Evolutionary conservation across 1,284 basidiomycete genomes (phyloP).

Genomic region (Testicularia cyperi): DNA sequence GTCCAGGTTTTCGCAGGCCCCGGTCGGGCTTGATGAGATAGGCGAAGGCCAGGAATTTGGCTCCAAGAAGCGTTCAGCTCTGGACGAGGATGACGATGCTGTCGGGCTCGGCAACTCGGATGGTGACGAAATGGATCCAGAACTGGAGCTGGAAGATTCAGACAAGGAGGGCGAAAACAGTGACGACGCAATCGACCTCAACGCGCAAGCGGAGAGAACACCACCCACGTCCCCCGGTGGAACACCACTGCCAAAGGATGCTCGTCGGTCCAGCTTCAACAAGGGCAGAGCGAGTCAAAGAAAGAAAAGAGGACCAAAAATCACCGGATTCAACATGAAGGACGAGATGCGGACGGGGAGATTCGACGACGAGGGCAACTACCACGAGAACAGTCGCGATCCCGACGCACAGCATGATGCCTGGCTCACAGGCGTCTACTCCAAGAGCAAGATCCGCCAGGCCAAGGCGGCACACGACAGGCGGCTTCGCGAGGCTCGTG

Average conservation of each 20-base stretch:
- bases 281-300: neutral
- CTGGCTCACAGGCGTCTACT: constrained; percentile 86
- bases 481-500: constrained; percentile 65
- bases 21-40: constrained; percentile 78
- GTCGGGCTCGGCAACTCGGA: constrained; percentile 11
- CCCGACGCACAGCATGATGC: constrained; percentile 87
- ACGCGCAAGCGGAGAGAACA: constrained; percentile 42
- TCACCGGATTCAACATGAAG: constrained; percentile 98
- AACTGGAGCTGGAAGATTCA: constrained; percentile 52
- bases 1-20: no score
- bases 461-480: constrained; percentile 68
- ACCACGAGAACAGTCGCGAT: constrained; percentile 77
- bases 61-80: constrained; percentile 26
- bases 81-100: constrained; percentile 46
- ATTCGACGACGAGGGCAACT: constrained; percentile 87
- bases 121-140: constrained; percentile 42
- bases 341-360: constrained; percentile 96
- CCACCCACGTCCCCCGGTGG: constrained; percentile 39
- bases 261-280: neutral
- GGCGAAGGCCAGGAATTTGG: constrained; percentile 64
- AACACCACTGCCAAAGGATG: constrained; percentile 5
- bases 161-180: constrained; percentile 17
- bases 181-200: constrained; percentile 29
- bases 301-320: constrained; percentile 71
- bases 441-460: constrained; percentile 77